These are phyloP conservation scores for Glycine latifolia DNA, from an alignment of 306 rosid species.

Conservation along the genomic window DNA sequence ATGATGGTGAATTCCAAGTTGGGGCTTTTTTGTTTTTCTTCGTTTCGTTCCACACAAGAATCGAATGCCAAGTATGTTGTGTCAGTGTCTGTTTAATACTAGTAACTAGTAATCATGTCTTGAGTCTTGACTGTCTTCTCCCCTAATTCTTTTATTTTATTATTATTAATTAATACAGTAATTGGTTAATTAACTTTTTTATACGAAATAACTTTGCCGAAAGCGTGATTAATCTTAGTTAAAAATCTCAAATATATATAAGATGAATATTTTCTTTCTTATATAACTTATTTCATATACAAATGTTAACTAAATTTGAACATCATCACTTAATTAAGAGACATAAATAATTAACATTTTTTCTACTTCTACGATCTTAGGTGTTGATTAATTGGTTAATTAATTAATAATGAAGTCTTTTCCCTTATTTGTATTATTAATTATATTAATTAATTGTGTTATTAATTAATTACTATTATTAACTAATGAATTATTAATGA, in stretches of 20 bases:
- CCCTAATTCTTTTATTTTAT: background rate
- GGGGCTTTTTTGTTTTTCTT: background rate
- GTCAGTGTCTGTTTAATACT: background rate
- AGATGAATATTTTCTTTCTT: no score
- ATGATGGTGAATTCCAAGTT: background rate
- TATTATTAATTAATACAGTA: background rate
- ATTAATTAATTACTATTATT: background rate
- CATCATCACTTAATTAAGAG: no score
- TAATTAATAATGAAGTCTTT: background rate
- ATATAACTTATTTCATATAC: no score
- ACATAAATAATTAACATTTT: no score
- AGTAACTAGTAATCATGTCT: background rate
- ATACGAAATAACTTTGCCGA: no score
- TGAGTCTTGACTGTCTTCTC: background rate
- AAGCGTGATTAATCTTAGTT: no score
- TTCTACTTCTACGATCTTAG: no score
- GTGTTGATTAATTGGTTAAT: no score
- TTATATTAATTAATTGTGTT: background rate
- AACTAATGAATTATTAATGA: background rate
- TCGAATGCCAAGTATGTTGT: background rate
- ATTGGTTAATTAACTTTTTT: background rate
- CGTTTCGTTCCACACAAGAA: conserved; percentile 5
- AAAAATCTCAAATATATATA: no score
- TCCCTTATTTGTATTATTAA: background rate
- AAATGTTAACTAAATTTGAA: no score